These are phyloP conservation scores for Hyaloscypha variabilis DNA, from an alignment of 495 filamentous ascomycete species.

Conservation along the genomic window DNA sequence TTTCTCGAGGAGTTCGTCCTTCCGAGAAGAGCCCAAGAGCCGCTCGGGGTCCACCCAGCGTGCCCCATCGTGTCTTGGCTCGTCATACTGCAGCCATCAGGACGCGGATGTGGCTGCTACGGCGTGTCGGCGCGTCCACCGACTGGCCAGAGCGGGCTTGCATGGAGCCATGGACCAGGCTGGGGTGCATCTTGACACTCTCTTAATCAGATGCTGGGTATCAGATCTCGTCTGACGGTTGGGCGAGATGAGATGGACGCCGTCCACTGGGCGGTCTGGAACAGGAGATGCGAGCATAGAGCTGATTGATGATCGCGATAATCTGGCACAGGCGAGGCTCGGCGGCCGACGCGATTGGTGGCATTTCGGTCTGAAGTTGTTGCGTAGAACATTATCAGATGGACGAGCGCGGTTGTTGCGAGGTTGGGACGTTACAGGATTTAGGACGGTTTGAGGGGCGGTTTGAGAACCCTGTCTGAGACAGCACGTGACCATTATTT, in stretches of 20 bases:
- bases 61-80: background rate
- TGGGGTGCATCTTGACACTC: background rate
- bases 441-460: background rate
- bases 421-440: background rate
- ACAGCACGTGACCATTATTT: constrained; percentile 2
- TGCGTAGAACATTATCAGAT: background rate
- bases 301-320: background rate
- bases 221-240: background rate
- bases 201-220: background rate
- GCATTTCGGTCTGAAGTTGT: background rate
- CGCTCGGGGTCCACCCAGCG: background rate
- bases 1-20: constrained; percentile 21
- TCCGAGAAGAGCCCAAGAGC: background rate
- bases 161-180: background rate
- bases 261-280: background rate
- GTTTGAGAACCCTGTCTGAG: constrained; percentile 1
- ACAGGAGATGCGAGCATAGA: background rate
- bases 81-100: background rate
- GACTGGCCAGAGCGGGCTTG: background rate
- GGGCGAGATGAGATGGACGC: background rate
- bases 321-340: background rate
- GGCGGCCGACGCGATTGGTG: background rate
- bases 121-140: background rate
- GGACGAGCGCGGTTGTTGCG: background rate
- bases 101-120: background rate